These are phyloP conservation scores for Mucuna pruriens DNA, from an alignment of 306 rosid genomes.

Conservation along the genomic window DNA sequence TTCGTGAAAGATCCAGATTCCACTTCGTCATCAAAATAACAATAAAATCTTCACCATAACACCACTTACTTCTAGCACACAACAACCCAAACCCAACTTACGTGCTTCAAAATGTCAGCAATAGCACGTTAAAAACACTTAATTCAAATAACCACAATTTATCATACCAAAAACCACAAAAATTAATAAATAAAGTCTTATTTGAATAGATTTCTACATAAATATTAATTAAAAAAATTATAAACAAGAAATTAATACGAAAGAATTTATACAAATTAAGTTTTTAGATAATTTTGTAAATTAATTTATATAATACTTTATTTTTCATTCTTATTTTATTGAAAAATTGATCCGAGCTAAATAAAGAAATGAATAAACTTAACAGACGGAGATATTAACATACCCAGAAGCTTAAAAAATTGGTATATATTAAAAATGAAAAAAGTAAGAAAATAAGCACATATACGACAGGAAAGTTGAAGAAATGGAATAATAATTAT, in stretches of 20 bases:
- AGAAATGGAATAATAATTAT: background rate
- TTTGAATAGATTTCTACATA: too few species aligned
- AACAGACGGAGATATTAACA: background rate
- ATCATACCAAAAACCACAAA: background rate
- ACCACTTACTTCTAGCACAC: background rate
- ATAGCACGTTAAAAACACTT: background rate
- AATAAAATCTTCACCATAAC: background rate
- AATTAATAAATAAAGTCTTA: background rate
- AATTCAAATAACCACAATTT: background rate
- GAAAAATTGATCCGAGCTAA: too few species aligned
- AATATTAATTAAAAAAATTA: too few species aligned
- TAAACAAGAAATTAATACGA: too few species aligned
- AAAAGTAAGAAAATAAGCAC: background rate
- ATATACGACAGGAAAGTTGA: background rate
- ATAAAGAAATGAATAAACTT: background rate
- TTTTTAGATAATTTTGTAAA: too few species aligned
- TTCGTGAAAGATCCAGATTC: conserved; percentile 19
- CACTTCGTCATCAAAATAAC: conserved; percentile 19
- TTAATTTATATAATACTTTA: too few species aligned
- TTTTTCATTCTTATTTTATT: too few species aligned
- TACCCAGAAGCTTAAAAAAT: background rate
- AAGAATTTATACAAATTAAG: too few species aligned
- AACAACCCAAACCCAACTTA: conserved; percentile 1
- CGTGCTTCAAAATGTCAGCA: background rate
- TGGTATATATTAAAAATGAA: background rate